phyloP scores from a whole-genome alignment of 2,329 filamentous ascomycete genomes.

The Sporothrix dimorphospora region DNA sequence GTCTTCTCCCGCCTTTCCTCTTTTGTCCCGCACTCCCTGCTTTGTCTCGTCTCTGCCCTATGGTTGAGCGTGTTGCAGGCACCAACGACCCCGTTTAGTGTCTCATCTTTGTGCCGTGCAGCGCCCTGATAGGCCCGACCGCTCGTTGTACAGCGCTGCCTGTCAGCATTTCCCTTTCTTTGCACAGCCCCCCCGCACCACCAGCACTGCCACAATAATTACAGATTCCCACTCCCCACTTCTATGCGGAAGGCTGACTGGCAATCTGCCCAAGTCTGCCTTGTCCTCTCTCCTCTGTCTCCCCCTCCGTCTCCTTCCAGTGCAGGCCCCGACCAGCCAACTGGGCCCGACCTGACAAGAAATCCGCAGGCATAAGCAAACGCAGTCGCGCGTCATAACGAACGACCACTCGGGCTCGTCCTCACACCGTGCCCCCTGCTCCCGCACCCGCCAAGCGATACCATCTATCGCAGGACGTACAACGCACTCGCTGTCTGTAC shows the following conservation, averaged over 20 bases:
- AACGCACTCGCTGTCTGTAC: conserved; percentile 34
- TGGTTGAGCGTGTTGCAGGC: neutral
- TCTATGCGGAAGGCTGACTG: conserved; percentile 48
- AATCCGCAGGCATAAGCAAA: neutral
- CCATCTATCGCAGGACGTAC: conserved; percentile 5
- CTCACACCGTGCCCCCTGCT: neutral
- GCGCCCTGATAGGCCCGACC: conserved; percentile 30
- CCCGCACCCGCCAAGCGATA: conserved; percentile 18
- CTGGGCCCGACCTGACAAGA: conserved; percentile 12
- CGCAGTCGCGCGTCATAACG: conserved; percentile 10
- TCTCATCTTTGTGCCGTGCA: conserved; percentile 30
- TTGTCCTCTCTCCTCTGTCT: conserved; percentile 36
- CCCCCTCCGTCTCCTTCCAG: neutral
- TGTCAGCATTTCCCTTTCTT: conserved; percentile 36
- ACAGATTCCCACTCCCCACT: conserved; percentile 35
- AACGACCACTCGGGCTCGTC: conserved; percentile 13
- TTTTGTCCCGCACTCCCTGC: conserved; percentile 7
- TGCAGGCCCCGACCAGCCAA: neutral
- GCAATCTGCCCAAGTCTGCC: conserved; percentile 45
- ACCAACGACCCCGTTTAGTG: conserved; percentile 21
- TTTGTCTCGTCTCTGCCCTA: conserved; percentile 6
- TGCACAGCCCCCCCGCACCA: conserved; percentile 48
- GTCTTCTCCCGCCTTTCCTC: conserved; percentile 23
- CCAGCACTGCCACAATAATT: conserved; percentile 44
- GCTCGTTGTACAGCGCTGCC: conserved; percentile 24